Evolutionary conservation across 805 yeast species (phyloP).

Genomic region (Blastobotrys mokoenaii): DNA sequence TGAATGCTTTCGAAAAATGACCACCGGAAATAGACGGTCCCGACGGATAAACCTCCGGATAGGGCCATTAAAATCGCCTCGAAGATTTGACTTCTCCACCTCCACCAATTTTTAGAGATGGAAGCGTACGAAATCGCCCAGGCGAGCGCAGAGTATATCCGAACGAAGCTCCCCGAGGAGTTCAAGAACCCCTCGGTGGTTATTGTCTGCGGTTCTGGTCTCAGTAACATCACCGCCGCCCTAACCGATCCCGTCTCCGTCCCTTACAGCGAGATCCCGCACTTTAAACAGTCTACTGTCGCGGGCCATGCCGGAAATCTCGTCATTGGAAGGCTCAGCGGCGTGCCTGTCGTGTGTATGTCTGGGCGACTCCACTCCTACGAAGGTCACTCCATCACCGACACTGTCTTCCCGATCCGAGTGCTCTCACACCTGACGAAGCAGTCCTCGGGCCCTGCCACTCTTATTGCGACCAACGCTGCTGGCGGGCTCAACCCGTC

Average conservation of each 20-base stretch:
- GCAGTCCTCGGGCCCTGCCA: constrained; percentile 53
- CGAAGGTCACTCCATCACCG: constrained; percentile 80
- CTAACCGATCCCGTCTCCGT: constrained; percentile 40
- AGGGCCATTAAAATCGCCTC: too few species aligned
- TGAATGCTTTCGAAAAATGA: too few species aligned
- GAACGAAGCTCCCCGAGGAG: constrained; percentile 13
- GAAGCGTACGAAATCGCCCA: constrained; percentile 8
- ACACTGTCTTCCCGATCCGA: constrained; percentile 80
- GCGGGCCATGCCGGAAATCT: constrained; percentile 84
- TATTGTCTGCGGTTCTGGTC: constrained; percentile 90
- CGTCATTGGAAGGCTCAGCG: constrained; percentile 71
- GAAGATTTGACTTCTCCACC: too few species aligned
- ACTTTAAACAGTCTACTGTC: constrained; percentile 68
- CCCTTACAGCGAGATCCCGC: constrained; percentile 64
- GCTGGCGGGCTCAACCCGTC: constrained; percentile 77
- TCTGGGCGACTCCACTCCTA: constrained; percentile 88
- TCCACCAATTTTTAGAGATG: too few species aligned
- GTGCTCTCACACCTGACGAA: constrained; percentile 55
- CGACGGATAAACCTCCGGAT: too few species aligned
- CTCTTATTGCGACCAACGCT: constrained; percentile 76
- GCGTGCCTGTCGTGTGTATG: constrained; percentile 84
- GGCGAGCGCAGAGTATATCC: constrained; percentile 13
- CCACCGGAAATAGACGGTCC: too few species aligned
- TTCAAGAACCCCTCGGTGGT: constrained; percentile 49
- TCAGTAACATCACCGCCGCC: constrained; percentile 70